Conservation (phyloP, 306 rosid genomes). For the Cicer judaicum region DNA sequence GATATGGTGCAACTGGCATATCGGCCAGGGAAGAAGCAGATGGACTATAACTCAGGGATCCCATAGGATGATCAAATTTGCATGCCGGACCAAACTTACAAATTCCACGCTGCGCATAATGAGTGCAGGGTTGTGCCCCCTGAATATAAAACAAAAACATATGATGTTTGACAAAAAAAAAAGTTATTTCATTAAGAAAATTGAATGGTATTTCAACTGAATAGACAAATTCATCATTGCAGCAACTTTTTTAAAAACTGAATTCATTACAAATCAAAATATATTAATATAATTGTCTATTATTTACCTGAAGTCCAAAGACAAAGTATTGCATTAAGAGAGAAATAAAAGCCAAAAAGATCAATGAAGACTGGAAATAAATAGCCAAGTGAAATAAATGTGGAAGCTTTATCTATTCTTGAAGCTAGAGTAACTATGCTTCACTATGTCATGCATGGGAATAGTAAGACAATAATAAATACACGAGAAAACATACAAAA, state of each 20-base stretch:
- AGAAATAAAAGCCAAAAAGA: conserved; percentile 27
- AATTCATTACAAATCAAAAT: conserved; percentile 5
- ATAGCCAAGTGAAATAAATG: conserved; percentile 30
- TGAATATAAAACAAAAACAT: conserved; percentile 55
- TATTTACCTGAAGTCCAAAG: conserved; percentile 28
- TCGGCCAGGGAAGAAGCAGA: conserved; percentile 91
- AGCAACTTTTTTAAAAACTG: conserved; percentile 22
- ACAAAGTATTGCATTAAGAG: conserved; percentile 10
- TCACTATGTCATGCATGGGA: too few species aligned
- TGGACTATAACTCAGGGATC: conserved; percentile 88
- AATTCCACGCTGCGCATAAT: conserved; percentile 84
- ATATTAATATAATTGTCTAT: conserved; percentile 12
- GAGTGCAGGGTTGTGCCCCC: conserved; percentile 94
- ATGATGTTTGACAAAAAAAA: conserved; percentile 33
- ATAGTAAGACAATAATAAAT: too few species aligned
- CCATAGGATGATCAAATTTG: conserved; percentile 92
- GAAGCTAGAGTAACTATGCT: too few species aligned
- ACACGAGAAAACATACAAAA: too few species aligned
- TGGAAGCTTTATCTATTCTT: background rate
- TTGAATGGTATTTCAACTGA: conserved; percentile 5
- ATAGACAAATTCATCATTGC: conserved; percentile 32
- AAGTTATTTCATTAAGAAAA: conserved; percentile 26
- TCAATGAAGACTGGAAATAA: conserved; percentile 32
- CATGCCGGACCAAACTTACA: conserved; percentile 92
- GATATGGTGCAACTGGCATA: conserved; percentile 94